Base-by-base conservation (phyloP, 2,329 filamentous ascomycete species). In the Sporothrix luriei region DNA sequence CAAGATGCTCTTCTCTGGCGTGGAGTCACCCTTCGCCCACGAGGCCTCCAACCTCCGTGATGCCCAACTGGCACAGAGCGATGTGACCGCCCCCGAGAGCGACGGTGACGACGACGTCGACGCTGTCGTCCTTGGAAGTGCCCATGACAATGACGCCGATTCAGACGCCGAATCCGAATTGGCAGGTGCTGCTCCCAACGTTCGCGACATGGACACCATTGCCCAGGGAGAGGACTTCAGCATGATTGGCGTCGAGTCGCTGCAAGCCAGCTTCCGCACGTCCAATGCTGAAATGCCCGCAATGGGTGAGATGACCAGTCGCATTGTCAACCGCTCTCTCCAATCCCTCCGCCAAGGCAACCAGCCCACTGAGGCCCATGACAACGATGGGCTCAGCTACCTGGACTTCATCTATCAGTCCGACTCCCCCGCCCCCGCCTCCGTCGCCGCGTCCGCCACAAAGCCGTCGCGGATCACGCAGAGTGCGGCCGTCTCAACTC, bases 261-360 rank as follows among this genome's bases (percentile, higher is more conserved):
- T 74, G 1, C 72, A 73, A 52, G 55, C 69, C 21, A 72, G 71
- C 70, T 68, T 75, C 48, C 64, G 71, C 4, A 68, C 70, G 69
- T 69, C 88, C 21, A 84, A 83, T 2, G 85, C 84, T 0, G 73
- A 76, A 1, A 76, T 80, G 3, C 78, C 81, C 10, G 83, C 86
- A 40, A 79, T 87, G 72, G 86, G 85, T 4, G 85, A 88, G 21
- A 82, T 83, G 43, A 87, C 86, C 0, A 87, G 82, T 68, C 75
- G 84, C 52, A 86, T 88, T 62, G 85, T 88, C 68, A 86, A 84
- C 74, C 82, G 82, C 48, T 85, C 84, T 0, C 75, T 88, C 9
- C 84, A 86, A 72, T 82, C 83, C 3, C 74, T 87, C 48, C 80
- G 84, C 51, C 81, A 77, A 74, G 77, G 69, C 19, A 29, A 69